These are phyloP conservation scores for Asterophora lycoperdoides DNA, from an alignment of 768 basidiomycete species.

Conservation along the genomic window DNA sequence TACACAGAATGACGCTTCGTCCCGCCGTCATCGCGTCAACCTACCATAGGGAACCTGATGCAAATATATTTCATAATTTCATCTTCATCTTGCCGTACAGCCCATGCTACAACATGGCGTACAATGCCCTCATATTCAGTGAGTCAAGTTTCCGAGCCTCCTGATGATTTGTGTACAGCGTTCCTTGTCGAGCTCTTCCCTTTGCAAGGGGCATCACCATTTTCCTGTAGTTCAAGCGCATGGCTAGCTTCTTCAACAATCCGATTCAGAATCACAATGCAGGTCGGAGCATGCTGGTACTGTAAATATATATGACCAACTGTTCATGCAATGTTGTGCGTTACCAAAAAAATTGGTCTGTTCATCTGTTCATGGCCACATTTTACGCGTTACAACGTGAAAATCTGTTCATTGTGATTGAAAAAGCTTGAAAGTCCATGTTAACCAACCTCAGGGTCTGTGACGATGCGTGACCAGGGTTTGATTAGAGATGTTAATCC, in stretches of 20 bases:
- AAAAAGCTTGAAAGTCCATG: no score
- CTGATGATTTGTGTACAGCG: constrained; percentile 41
- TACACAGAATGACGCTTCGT: constrained; percentile 39
- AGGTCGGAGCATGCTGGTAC: no score
- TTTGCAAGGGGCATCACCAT: constrained; percentile 56
- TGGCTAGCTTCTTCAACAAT: constrained; percentile 60
- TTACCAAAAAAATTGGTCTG: no score
- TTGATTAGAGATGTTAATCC: no score
- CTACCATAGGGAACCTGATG: not conserved
- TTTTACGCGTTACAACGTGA: no score
- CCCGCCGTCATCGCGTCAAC: constrained; percentile 48
- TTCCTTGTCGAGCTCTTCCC: constrained; percentile 69
- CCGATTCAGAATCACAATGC: constrained; percentile 56
- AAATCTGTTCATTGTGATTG: no score
- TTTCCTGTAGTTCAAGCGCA: constrained; percentile 55
- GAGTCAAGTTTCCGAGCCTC: constrained; percentile 20
- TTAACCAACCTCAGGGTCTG: no score
- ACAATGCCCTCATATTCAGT: constrained; percentile 55
- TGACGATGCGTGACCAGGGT: no score
- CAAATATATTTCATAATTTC: not conserved
- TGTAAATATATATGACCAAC: no score
- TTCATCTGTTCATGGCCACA: no score
- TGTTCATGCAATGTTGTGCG: no score
- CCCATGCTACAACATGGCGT: constrained; percentile 52
- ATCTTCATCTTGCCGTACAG: constrained; percentile 57